Percentiles rank a stretch among this genome's conserved stretches.
Conservation (phyloP, 2,329 filamentous ascomycete genomes). For the Amauroascus verrucosus region DNA sequence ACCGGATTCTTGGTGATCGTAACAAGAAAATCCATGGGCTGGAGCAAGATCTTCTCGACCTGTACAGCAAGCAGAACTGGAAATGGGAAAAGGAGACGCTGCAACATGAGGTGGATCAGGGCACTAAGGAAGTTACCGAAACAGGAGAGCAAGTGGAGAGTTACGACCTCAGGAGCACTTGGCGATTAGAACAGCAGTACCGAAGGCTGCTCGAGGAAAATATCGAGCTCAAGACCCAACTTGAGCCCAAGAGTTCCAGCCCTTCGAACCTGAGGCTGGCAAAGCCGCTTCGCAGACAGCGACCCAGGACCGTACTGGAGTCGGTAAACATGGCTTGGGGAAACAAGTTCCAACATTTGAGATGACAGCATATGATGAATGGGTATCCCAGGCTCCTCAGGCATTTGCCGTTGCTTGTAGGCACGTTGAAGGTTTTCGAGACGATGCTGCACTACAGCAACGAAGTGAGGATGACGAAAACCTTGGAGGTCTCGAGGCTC, state of each 20-base stretch:
- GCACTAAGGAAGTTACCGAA: neutral
- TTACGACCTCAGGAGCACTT: neutral
- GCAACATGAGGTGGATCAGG: neutral
- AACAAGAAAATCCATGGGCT: neutral
- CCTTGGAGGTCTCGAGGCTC: conserved; percentile 3
- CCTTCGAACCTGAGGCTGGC: neutral
- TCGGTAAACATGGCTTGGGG: conserved; percentile 2
- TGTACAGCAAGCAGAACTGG: neutral
- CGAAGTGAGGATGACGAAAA: conserved; percentile 5
- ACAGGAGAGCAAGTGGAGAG: neutral
- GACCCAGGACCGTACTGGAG: neutral
- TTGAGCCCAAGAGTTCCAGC: neutral
- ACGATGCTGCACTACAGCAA: neutral
- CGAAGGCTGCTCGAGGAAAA: neutral
- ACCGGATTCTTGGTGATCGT: neutral
- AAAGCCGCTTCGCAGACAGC: neutral
- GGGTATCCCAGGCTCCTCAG: neutral
- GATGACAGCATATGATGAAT: neutral
- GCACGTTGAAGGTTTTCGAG: neutral
- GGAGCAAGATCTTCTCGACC: neutral
- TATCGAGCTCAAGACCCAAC: neutral
- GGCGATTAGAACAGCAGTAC: neutral
- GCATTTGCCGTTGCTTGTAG: conserved; percentile 4
- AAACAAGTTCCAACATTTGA: neutral
- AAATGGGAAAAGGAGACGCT: neutral